Evolutionary conservation across 1,284 basidiomycete species (phyloP).

Genomic region (Rhodotorula glutinis): DNA sequence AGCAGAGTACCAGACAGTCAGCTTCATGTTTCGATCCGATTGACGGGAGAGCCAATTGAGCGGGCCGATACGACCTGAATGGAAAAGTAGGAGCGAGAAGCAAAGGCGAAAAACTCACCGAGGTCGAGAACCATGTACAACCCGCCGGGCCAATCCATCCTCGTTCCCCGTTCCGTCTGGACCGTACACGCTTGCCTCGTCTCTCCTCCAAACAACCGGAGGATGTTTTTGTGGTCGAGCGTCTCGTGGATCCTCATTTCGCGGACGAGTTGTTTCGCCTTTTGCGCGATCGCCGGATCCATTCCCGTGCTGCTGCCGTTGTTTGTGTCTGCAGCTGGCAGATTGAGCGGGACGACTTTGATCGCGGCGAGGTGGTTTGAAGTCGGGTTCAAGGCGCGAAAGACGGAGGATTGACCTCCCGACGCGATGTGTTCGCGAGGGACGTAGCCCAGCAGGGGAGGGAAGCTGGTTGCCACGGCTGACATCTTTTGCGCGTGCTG

Average conservation of each 20-base stretch:
- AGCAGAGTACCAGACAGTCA: no score
- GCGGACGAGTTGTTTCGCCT: slow-evolving; percentile 79
- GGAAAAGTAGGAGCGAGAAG: background rate
- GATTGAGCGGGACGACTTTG: slow-evolving; percentile 65
- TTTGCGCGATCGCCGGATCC: slow-evolving; percentile 44
- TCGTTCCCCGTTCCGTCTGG: slow-evolving; percentile 39
- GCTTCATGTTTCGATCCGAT: no score
- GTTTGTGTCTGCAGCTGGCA: background rate
- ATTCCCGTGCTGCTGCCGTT: slow-evolving; percentile 52
- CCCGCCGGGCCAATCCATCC: slow-evolving; percentile 61
- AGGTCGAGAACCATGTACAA: slow-evolving; percentile 86
- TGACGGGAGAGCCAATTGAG: no score
- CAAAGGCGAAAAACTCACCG: slow-evolving; percentile 17
- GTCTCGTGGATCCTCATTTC: slow-evolving; percentile 87
- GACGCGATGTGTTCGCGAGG: slow-evolving; percentile 73
- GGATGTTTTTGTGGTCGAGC: slow-evolving; percentile 75
- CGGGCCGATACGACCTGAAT: no score
- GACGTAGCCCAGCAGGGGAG: slow-evolving; percentile 57
- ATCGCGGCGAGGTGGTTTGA: slow-evolving; percentile 64
- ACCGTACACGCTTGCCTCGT: slow-evolving; percentile 53
- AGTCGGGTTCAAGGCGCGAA: slow-evolving; percentile 27
- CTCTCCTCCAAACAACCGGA: slow-evolving; percentile 73
- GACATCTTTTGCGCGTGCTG: background rate
- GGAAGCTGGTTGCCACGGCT: slow-evolving; percentile 6
- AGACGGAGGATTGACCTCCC: slow-evolving; percentile 55